Evolutionary conservation across 225 moss, liverwort and hornwort genomes (phyloP), one percentile per base, ranked within the genome.

Genomic region (Lunularia cruciata): DNA sequence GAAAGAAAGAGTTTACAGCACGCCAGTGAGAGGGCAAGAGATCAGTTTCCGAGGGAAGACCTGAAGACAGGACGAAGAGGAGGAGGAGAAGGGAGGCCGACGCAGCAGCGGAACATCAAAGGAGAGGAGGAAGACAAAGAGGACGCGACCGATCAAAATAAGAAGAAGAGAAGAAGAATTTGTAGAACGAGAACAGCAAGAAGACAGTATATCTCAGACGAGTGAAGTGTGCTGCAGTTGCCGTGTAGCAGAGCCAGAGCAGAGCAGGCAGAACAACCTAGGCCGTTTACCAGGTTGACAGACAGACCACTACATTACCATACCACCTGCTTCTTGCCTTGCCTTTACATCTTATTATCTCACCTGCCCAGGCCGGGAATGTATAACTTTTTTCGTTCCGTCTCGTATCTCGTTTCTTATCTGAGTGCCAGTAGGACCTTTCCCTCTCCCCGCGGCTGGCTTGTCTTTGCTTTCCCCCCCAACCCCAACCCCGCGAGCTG

Each of bases 121-220:
- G 61, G 39, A 40, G 39, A 40, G 39, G 20, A 38, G 60, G 20
- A n/a, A 60, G 36, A 60, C 60, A 61, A 61, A 39, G 61, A 61
- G 36, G 61, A 61, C 61, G 61, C 38, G 61, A 61, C 61, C 61
- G 61, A 40, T 40, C 61, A 61, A 25, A 35, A 59, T 34, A 40
- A 54, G 46, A 2, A 15, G 33, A 32, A 33, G 52, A 8, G 27
- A 16, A 30, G 31, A 57, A 40, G 32, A 13, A 5, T 40, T 40
- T 61, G 39, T 23, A 39, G 39, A 40, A 23, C 39, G 20, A 57
- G 31, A 64, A 46, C 63, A 64, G 45, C 63, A 64, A 64, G 63
- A 64, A 64, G 63, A 31, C 63, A 46, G 49, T 16, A 7, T 2
- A 28, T 63, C 42, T 45, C 15, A 60, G 60, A n/a, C 26, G 43